A percentile compares a stretch with the other conserved stretches of the same genome.
Evolutionary conservation across 2,329 filamentous ascomycete genomes (phyloP).

Genomic region (Myriosclerotinia curreyana): DNA sequence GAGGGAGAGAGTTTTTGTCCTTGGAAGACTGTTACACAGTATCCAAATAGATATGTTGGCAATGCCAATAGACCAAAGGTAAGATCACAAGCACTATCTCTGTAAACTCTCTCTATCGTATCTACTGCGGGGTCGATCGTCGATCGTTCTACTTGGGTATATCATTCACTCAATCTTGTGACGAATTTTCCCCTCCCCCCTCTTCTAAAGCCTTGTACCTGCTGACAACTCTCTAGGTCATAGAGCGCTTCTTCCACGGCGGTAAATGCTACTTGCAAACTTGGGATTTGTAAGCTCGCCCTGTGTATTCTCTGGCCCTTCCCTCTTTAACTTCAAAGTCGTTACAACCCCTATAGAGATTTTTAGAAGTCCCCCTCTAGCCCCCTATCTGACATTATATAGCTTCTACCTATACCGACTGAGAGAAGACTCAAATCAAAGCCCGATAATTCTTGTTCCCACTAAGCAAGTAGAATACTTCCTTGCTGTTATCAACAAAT

Average conservation of each 20-base stretch:
- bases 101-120: background rate
- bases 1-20: conserved; percentile 45
- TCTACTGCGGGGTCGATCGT: background rate
- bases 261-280: conserved; percentile 55
- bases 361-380: background rate
- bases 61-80: conserved; percentile 44
- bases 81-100: background rate
- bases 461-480: conserved; percentile 63
- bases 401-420: conserved; percentile 68
- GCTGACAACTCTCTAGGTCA: conserved; percentile 20
- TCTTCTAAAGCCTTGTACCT: background rate
- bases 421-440: conserved; percentile 43
- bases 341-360: background rate
- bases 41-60: conserved; percentile 58
- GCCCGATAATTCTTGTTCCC: conserved; percentile 65
- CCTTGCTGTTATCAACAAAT: conserved; percentile 61
- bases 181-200: background rate
- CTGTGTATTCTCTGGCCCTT: background rate
- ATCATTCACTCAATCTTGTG: conserved; percentile 14
- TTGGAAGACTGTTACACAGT: conserved; percentile 54
- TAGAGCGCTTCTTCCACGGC: conserved; percentile 47
- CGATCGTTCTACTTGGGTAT: background rate
- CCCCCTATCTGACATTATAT: background rate
- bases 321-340: conserved; percentile 6
- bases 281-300: conserved; percentile 71